Percentiles rank a stretch among this genome's conserved stretches.
Evolutionary conservation across 176 grass and related monocot genomes (phyloP).

Genomic region (Metroxylon sagu): DNA sequence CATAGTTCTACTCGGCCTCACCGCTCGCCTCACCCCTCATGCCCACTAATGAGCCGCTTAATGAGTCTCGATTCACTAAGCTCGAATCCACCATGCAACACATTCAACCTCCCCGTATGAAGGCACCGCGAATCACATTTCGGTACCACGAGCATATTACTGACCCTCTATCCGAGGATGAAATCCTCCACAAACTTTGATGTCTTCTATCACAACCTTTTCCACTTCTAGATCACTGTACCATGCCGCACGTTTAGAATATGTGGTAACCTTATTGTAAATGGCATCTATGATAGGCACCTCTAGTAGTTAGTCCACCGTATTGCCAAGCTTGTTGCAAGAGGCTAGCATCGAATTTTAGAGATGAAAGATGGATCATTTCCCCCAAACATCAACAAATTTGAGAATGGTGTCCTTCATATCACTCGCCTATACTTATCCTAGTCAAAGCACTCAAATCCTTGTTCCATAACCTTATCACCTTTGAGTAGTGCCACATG

Average conservation of each 20-base stretch:
- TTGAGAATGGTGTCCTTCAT: conserved; percentile 56
- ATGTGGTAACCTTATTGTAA: conserved; percentile 41
- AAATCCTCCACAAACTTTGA: conserved; percentile 82
- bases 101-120: too few relatives aligned
- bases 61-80: conserved; percentile 23
- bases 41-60: conserved; percentile 69
- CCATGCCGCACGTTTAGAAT: conserved; percentile 30
- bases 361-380: conserved; percentile 62
- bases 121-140: too few relatives aligned
- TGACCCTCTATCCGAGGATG: conserved; percentile 50
- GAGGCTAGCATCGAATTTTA: conserved; percentile 66
- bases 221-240: conserved; percentile 37
- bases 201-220: conserved; percentile 71
- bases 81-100: conserved; percentile 35
- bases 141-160: too few relatives aligned
- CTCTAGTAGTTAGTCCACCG: conserved; percentile 88
- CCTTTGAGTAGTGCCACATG: conserved; percentile 87
- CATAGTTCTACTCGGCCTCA: conserved; percentile 27
- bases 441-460: conserved; percentile 79
- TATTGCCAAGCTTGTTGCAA: conserved; percentile 68
- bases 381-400: conserved; percentile 85
- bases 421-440: conserved; percentile 83
- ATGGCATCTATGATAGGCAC: conserved; percentile 59
- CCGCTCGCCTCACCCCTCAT: conserved; percentile 59
- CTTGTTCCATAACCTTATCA: conserved; percentile 87